Evolutionary conservation across 306 rosid genomes (phyloP), one percentile per base, ranked within the genome.

Genomic region (Cyclanthera cordifolia): DNA sequence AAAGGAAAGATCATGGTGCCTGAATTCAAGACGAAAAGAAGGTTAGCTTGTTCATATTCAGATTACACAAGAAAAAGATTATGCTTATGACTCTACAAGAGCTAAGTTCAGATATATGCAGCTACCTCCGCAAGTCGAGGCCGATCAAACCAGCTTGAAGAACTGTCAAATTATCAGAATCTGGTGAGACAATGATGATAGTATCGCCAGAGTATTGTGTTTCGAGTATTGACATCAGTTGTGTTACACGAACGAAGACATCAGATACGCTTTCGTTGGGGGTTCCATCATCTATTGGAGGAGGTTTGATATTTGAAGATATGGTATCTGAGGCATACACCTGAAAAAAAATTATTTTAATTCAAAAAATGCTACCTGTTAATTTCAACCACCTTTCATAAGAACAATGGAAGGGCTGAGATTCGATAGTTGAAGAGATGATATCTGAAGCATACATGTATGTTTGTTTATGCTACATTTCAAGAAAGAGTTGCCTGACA

Each of bases 171-270:
- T 93, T 93, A 75, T 93, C 96, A 13, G 98, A 93, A 82, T 89
- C 94, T 14, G 98, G 98, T 0, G 98, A 93, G 74, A 93, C 95
- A 58, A 89, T 89, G 20, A 89, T 73, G 56, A 93, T 86, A 0
- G 96, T 93, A 70, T 89, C 94, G 9, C 79, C 96, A 6, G 88
- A 80, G 74, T 89, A 87, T 27, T 89, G 95, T 32, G 95, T 93
- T 86, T 93, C 94, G 5, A 93, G 95, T 71, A 89, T 87, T 9
- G 98, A 93, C 96, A 93, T 93, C 71, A 93, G 96, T 61, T 93
- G 98, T 27, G 82, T 86, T 50, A 93, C 91, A 6, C 96, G 85
- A 77, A 89, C 96, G 66, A 93, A 84, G 60, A 93, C 95, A 79
- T 93, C 96, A 4, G 85, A 77, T 67, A 93, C 89, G 53, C 96